Evolutionary conservation across 441 rosid species (phyloP), one percentile per base, ranked within the genome.

Genomic region (Gossypium davidsonii): DNA sequence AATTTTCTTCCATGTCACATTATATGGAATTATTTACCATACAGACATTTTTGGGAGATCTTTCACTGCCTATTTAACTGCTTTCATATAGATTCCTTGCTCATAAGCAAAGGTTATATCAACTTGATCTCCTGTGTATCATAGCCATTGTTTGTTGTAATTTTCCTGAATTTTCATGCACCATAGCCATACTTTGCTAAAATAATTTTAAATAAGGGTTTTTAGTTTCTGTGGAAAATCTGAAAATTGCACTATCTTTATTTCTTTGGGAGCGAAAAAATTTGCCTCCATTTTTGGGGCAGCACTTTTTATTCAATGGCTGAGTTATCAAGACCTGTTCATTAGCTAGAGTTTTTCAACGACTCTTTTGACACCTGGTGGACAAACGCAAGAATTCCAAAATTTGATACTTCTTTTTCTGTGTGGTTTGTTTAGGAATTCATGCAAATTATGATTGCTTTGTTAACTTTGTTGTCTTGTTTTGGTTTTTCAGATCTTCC

Each of bases 401-500:
- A 70, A 5, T 52, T 20, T 70, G 28, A 14, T 34, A 11, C 20
- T 55, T 37, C 4, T 46, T 53, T 31, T 17, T 7, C 6, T 31
- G n/a, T 18, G 20, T 51, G 20, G 34, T 55, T 70, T 55, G 6
- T 52, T 55, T 42, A 15, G 67, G 46, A 67, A 44, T 25, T 44
- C 37, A 48, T 28, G 62, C 26, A 18, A 15, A 11, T 25, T 26
- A 28, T 20, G 34, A 11, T 70, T 53, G 28, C 51, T 55, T 53
- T 72, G 7, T 44, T 48, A 26, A 20, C 42, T 48, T 46, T 2
- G 49, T 49, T 60, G 14, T 44, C 56, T 49, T 48, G 8, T 59
- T 3, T 72, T 44, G 4, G 37, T 44, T 64, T 74, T 82, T 80
- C 90, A 96, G 99, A 90, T 89, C 63, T 96, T 93, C 83, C 89